Evolutionary conservation across 2,329 filamentous ascomycete species (phyloP), one percentile per base, ranked within the genome.

Genomic region (Trichoderma sp.): DNA sequence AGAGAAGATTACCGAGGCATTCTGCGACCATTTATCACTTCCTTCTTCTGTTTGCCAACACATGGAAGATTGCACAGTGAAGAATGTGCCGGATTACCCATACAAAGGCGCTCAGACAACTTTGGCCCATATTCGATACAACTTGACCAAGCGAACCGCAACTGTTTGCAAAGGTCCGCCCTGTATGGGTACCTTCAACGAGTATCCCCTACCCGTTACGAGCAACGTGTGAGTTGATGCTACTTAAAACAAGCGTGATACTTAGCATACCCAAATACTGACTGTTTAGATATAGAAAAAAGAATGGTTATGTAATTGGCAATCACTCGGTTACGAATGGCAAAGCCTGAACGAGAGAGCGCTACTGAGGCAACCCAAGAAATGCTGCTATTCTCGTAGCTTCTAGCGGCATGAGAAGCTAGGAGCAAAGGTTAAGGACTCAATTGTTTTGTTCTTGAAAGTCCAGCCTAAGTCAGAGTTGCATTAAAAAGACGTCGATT

Each of bases 121-220:
- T 6, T 24, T 71, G 8, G 68, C 62, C n/a, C 49, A 61, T 27
- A 58, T 71, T 7, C 21, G 57, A 33, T 71, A 71, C 43, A 67
- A 70, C 58, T n/a, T 70, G 24, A 71, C 70, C 29, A 57, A 68
- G 58, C 47, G 63, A 29, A 68, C 53, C 10, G 43, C 63, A 24
- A 71, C 68, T 3, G 68, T 70, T 40, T 71, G 63, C 56, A 71
- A 71, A 24, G 63, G 68, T 3, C 68, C 60, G 4, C 66, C 69
- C 13, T 70, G 69, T 27, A 21, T 67, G 68, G 37, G 37, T 43
- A 19, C 14, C 16, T 43, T 43, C 16, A 19, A 43, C 16, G 37
- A 43, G 37, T 19, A 43, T 43, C 19, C 37, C 7, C 16, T 43
- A 19, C 37, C 37, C 37, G 37, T 43, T 43, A 19, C 37, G 37